Base-by-base conservation (phyloP, 176 grass and related monocot genomes). In the Phoenix roebelenii region DNA sequence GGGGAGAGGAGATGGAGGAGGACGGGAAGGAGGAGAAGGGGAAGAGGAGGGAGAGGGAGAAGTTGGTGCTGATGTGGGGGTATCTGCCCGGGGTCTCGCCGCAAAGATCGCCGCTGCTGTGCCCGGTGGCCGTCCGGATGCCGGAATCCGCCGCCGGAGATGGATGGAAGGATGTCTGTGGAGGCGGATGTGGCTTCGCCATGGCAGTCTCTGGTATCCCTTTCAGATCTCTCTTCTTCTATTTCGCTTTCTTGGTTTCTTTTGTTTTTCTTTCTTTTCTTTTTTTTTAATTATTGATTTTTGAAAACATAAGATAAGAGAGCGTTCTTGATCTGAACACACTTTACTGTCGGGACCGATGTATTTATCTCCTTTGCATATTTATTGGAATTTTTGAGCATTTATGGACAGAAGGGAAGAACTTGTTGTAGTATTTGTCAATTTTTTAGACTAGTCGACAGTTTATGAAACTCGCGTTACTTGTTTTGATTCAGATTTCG, bases 101-200 rank as follows among this genome's bases (percentile, higher is more conserved):
- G 35, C 94, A 98, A 67, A 89, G 94, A 69, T 89, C 87, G 24
- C 94, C 94, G 73, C 70, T 98, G 28, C 84, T 98, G 18, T 76
- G 81, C 24, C 94, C 94, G 14, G 78, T 90, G 32, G 73, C 82
- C 19, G 84, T 89, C 24, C 76, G 64, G 64, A 59, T 93, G 64
- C 94, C 94, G 19, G 60, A 68, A 22, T 67, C 76, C n/a, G 60
- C 28, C 25, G 50, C 55, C 30, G 88, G 85, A 32, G 94, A 93
- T 18, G 57, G 63, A 20, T 98, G 94, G 94, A 77, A 35, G 58
- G 94, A 98, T 25, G 87, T 92, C 15, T 85, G 88, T 62, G 94
- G 94, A 5, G 94, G 94, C 3, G 94, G 94, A 25, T 98, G 94
- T 74, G 88, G 94, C 24, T 98, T 98, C 63, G 94, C 94, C 30